Evolutionary conservation across 148 eudicot genomes (phyloP).

Genomic region (Persicaria tinctoria): DNA sequence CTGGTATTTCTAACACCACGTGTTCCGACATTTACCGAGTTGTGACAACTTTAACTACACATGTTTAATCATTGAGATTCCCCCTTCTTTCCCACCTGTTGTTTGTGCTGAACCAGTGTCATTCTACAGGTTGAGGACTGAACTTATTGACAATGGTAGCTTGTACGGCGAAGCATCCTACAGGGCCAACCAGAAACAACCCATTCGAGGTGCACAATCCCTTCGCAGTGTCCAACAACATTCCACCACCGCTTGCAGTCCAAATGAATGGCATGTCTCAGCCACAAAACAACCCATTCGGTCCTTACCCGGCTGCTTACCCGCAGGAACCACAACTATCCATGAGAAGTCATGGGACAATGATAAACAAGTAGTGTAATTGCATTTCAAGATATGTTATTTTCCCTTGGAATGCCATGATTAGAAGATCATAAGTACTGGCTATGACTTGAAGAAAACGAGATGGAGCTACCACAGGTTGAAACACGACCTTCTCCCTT

Average conservation of each 20-base stretch:
- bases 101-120: neutral
- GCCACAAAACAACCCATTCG: slow-evolving; percentile 49
- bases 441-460: too few species aligned
- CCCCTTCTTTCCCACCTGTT: neutral
- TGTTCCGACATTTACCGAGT: neutral
- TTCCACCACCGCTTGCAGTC: slow-evolving; percentile 53
- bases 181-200: slow-evolving; percentile 65
- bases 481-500: too few species aligned
- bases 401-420: too few species aligned
- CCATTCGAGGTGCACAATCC: slow-evolving; percentile 39
- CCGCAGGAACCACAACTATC: slow-evolving; percentile 31
- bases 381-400: too few species aligned
- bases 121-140: slow-evolving; percentile 69
- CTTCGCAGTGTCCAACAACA: slow-evolving; percentile 55
- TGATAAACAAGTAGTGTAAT: too few species aligned
- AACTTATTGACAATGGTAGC: slow-evolving; percentile 75
- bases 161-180: slow-evolving; percentile 81
- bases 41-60: neutral
- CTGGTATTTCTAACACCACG: neutral
- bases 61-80: slow-evolving; percentile 7
- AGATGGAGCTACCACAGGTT: too few species aligned
- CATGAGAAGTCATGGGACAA: too few species aligned
- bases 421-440: too few species aligned
- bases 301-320: slow-evolving; percentile 45
- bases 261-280: slow-evolving; percentile 61